A percentile compares a stretch with the other conserved stretches of the same genome.
These are phyloP conservation scores for Lactarius sp. DNA, from an alignment of 768 basidiomycete genomes.

Conservation along the genomic window DNA sequence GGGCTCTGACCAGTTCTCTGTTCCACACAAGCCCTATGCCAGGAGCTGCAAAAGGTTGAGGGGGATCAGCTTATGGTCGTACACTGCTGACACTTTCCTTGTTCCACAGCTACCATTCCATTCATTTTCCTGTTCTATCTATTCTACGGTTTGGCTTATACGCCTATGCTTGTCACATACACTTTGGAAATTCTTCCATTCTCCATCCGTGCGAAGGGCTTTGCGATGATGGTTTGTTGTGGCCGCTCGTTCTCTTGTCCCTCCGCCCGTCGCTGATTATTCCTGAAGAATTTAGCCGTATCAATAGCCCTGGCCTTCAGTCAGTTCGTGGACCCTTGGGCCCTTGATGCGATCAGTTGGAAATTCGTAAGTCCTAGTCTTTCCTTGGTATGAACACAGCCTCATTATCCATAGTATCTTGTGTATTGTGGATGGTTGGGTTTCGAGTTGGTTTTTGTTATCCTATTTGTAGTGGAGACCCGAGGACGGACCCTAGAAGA, in stretches of 20 bases:
- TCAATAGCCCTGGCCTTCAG: conserved; percentile 71
- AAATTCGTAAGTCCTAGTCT: conserved; percentile 33
- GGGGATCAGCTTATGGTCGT: background rate
- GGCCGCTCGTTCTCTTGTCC: background rate
- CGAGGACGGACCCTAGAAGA: conserved; percentile 69
- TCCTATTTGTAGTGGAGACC: conserved; percentile 55
- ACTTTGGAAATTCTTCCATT: conserved; percentile 78
- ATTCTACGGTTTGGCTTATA: conserved; percentile 68
- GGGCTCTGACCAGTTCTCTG: conserved; percentile 48
- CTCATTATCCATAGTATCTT: conserved; percentile 40
- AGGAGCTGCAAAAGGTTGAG: conserved; percentile 35
- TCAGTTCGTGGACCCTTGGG: conserved; percentile 76
- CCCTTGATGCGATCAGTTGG: conserved; percentile 47
- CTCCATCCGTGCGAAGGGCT: conserved; percentile 73
- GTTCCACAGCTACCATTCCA: conserved; percentile 48
- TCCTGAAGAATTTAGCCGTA: conserved; percentile 51
- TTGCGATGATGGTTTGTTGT: conserved; percentile 60
- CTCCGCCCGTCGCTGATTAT: background rate
- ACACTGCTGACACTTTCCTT: background rate
- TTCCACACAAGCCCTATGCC: conserved; percentile 30
- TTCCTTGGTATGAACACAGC: background rate
- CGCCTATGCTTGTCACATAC: conserved; percentile 60
- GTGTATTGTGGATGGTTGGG: conserved; percentile 62
- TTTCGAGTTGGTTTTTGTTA: conserved; percentile 55
- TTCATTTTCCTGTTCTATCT: conserved; percentile 57